phyloP scores from a whole-genome alignment of 345 rosid species.

The Sisymbrium altissimum region DNA sequence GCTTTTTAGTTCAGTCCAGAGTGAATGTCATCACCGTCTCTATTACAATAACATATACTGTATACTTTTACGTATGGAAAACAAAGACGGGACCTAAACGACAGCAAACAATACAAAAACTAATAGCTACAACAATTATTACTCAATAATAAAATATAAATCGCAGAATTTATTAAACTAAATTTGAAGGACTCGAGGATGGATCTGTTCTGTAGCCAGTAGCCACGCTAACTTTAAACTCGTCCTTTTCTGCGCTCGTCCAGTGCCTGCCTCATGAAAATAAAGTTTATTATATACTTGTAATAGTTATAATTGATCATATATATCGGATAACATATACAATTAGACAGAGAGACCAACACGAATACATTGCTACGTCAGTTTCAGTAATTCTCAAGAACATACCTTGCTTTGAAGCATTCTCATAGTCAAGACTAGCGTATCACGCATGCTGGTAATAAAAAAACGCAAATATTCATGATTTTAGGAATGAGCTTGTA shows the following conservation, averaged over 20 bases:
- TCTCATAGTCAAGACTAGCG: slow-evolving; percentile 66
- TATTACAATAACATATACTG: background rate
- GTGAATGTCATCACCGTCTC: slow-evolving; percentile 7
- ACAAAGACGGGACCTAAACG: slow-evolving; percentile 20
- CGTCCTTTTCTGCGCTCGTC: slow-evolving; percentile 72
- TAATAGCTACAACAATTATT: slow-evolving; percentile 16
- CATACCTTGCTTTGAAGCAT: slow-evolving; percentile 73
- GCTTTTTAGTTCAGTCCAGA: slow-evolving; percentile 7
- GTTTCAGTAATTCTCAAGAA: background rate
- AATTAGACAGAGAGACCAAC: background rate
- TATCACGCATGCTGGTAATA: slow-evolving; percentile 58
- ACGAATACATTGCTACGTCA: background rate
- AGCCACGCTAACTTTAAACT: slow-evolving; percentile 29
- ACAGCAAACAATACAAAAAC: slow-evolving; percentile 13
- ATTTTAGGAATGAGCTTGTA: background rate
- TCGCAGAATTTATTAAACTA: background rate
- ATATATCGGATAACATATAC: background rate
- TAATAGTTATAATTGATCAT: background rate
- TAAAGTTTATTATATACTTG: background rate
- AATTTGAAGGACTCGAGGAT: slow-evolving; percentile 25
- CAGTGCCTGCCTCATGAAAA: slow-evolving; percentile 52
- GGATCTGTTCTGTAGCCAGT: slow-evolving; percentile 24
- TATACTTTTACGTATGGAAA: background rate
- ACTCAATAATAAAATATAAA: slow-evolving; percentile 13
- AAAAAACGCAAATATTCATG: background rate